phyloP scores from a whole-genome alignment of 441 rosid species.

The Kokia cookei region DNA sequence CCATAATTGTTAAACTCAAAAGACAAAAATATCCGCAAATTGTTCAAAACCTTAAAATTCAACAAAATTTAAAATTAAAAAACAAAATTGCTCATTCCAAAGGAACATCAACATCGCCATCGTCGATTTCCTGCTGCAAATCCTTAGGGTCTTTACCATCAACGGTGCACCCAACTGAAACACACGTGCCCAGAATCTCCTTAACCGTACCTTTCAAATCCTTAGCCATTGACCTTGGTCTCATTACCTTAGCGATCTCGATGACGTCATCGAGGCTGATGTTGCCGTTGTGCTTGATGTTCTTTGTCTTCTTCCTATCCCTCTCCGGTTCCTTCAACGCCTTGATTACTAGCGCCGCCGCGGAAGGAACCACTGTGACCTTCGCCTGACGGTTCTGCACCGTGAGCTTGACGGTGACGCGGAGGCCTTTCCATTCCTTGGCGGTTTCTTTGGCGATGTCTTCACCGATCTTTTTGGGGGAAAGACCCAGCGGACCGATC shows the following conservation, averaged over 20 bases:
- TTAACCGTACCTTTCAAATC: slow-evolving; percentile 45
- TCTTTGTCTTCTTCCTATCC: slow-evolving; percentile 57
- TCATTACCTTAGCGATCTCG: slow-evolving; percentile 49
- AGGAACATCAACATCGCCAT: slow-evolving; percentile 41
- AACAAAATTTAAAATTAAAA: background rate
- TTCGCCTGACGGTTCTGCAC: slow-evolving; percentile 66
- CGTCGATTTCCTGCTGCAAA: slow-evolving; percentile 46
- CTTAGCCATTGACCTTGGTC: slow-evolving; percentile 52
- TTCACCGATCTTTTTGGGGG: slow-evolving; percentile 60
- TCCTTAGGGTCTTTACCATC: slow-evolving; percentile 58
- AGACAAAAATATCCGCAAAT: background rate
- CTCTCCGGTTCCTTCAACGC: slow-evolving; percentile 64
- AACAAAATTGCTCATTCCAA: slow-evolving; percentile 14
- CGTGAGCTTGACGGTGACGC: slow-evolving; percentile 61
- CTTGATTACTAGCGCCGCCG: slow-evolving; percentile 60
- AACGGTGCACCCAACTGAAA: slow-evolving; percentile 60
- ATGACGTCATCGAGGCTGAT: slow-evolving; percentile 50
- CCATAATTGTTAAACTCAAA: background rate
- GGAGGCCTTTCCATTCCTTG: slow-evolving; percentile 67
- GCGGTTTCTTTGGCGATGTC: slow-evolving; percentile 68
- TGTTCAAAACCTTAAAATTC: background rate
- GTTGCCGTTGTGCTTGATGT: slow-evolving; percentile 52
- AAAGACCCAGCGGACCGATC: slow-evolving; percentile 62
- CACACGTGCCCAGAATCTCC: slow-evolving; percentile 64
- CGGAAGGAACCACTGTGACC: slow-evolving; percentile 58